Evolutionary conservation across 192 early-diverging fungal species (phyloP).

Genomic region (Umbelopsis isabellina): DNA sequence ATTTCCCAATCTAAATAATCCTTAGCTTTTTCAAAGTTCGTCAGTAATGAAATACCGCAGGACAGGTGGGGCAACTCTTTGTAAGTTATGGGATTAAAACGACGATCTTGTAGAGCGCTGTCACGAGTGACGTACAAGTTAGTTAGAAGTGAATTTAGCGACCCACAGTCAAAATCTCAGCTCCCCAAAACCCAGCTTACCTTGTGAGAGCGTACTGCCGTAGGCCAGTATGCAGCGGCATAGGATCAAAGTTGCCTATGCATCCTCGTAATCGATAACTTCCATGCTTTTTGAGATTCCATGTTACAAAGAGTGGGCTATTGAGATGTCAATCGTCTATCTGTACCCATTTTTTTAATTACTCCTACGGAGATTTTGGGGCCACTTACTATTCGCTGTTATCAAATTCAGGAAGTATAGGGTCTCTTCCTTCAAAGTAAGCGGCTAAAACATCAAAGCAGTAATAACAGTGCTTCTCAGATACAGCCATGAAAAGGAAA

Average conservation of each 20-base stretch:
- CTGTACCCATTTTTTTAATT: background rate
- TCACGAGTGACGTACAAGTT: background rate
- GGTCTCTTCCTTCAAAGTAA: constrained; percentile 53
- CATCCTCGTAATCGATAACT: constrained; percentile 79
- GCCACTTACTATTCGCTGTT: constrained; percentile 61
- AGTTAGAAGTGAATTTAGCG: background rate
- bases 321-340: background rate
- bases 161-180: constrained; percentile 1
- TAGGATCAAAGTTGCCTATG: constrained; percentile 87
- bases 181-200: constrained; percentile 28
- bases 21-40: constrained; percentile 79
- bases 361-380: constrained; percentile 20
- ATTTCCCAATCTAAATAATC: constrained; percentile 88
- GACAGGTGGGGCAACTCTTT: constrained; percentile 67
- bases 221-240: constrained; percentile 71
- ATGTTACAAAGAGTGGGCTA: constrained; percentile 86
- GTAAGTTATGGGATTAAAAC: constrained; percentile 79
- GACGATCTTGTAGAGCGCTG: constrained; percentile 79
- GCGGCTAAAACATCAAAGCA: constrained; percentile 80
- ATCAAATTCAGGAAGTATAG: constrained; percentile 53
- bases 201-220: constrained; percentile 81
- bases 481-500: constrained; percentile 28
- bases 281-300: constrained; percentile 57
- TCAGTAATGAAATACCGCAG: constrained; percentile 86
- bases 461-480: constrained; percentile 72